Evolutionary conservation across 805 yeast genomes (phyloP), one percentile per base, ranked within the genome.

Genomic region (Lipomyces orientalis): DNA sequence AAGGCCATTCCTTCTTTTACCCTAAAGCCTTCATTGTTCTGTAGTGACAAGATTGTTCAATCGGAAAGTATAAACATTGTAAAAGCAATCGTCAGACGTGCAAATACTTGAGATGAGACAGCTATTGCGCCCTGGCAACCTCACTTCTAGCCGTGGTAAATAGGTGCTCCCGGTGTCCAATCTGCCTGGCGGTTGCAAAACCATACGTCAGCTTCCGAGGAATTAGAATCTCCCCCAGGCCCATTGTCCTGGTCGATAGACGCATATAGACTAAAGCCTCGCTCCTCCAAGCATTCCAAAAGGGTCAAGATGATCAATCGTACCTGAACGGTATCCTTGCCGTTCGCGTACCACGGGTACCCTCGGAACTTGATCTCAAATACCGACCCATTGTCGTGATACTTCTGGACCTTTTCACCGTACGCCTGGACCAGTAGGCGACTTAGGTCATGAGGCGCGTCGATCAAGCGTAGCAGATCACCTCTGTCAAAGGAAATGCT

Each of bases 311-410:
- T 6, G 1, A 52, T 52, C 34, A 52, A 52, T 25, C 55, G 55
- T 10, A 34, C 16, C 16, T 52, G 55, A 14, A 52, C 55, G 25
- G 55, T 31, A 7, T 22, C 55, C 6, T 14, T 22, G 22, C 55
- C 34, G 8, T 16, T 10, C 22, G 55, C 34, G 7, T 14, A 16
- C 34, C 55, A 52, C 5, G 33, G 55, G 34, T 25, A 25, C 29
- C 55, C 55, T 25, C 34, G 55, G 35, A 52, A 52, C 31, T 52
- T 52, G n/a, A 52, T 52, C 55, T 52, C 55, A n/a, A 52, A 52
- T 8, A 52, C 55, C 29, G 55, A 52, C 10, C n/a, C 34, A 9
- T 52, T 52, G 7, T 6, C 3, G n/a, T 52, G 31, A 31, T 52
- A 9, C 4, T 12, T 25, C 22, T 52, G 55, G 22, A 52, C 34